phyloP scores from a whole-genome alignment of 805 yeast species.

The Candida bentonensis region DNA sequence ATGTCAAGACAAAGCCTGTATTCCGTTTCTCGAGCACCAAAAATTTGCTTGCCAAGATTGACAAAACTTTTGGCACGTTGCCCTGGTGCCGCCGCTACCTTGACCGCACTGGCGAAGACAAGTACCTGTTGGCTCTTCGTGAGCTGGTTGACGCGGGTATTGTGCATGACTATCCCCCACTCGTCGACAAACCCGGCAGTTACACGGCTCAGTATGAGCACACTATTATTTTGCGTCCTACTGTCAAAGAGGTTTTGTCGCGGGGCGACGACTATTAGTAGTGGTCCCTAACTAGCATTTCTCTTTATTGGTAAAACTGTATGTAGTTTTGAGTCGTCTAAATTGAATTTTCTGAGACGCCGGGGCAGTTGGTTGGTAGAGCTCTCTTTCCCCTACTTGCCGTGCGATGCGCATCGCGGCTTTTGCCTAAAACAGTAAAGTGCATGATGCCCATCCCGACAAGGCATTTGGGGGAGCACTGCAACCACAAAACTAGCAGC shows the following conservation, averaged over 20 bases:
- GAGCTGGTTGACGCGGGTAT: slow-evolving; percentile 72
- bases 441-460: no score
- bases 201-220: slow-evolving; percentile 97
- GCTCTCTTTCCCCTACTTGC: no score
- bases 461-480: no score
- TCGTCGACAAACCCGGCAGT: slow-evolving; percentile 67
- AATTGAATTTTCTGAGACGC: no score
- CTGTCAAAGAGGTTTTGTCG: slow-evolving; percentile 85
- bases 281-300: no score
- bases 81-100: slow-evolving; percentile 95
- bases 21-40: slow-evolving; percentile 54
- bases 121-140: slow-evolving; percentile 76
- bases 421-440: no score
- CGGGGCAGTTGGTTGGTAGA: no score
- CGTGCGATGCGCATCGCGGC: no score
- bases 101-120: slow-evolving; percentile 84
- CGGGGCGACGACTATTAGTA: slow-evolving; percentile 91
- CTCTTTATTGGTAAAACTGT: no score
- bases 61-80: slow-evolving; percentile 76
- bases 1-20: slow-evolving; percentile 37
- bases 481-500: no score
- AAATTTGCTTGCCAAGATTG: slow-evolving; percentile 52
- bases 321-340: no score
- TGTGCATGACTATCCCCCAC: slow-evolving; percentile 90
- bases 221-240: slow-evolving; percentile 80